A percentile compares a stretch with the other conserved stretches of the same genome.
Evolutionary conservation across 2,329 filamentous ascomycete species (phyloP).

Genomic region (Tolypocladium amazonense): DNA sequence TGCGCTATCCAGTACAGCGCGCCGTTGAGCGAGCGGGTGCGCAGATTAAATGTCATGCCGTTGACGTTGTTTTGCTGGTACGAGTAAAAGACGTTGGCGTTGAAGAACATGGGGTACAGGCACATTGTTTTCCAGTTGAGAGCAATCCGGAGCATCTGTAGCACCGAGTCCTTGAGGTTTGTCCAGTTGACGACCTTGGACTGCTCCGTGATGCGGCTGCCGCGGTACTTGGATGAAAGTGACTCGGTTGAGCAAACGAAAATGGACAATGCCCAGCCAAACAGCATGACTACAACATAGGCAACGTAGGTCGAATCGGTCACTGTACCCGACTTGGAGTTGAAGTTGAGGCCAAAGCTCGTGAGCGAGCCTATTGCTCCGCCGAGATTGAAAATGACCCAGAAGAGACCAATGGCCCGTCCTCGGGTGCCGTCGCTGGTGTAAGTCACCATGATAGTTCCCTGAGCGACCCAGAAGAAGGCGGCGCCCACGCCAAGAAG

Average conservation of each 20-base stretch:
- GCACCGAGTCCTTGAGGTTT: conserved; percentile 22
- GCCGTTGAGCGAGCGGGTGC: conserved; percentile 41
- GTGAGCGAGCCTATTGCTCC: conserved; percentile 31
- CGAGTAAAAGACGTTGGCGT: conserved; percentile 43
- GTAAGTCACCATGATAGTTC: conserved; percentile 37
- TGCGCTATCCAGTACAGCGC: conserved; percentile 44
- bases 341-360: conserved; percentile 23
- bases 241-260: conserved; percentile 38
- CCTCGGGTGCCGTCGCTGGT: conserved; percentile 19
- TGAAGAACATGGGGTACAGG: conserved; percentile 42
- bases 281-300: conserved; percentile 35
- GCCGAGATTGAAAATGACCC: conserved; percentile 36
- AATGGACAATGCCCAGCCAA: conserved; percentile 35
- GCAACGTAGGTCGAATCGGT: conserved; percentile 39
- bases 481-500: conserved; percentile 32
- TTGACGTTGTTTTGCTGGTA: conserved; percentile 47
- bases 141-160: conserved; percentile 20
- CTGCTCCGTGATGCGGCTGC: conserved; percentile 18
- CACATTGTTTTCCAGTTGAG: conserved; percentile 30
- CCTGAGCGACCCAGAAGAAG: conserved; percentile 34
- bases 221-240: conserved; percentile 22
- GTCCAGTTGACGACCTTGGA: conserved; percentile 26
- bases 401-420: conserved; percentile 30
- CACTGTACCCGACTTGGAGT: conserved; percentile 30
- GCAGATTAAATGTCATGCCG: conserved; percentile 40